Evolutionary conservation across 148 eudicot species (phyloP).

Genomic region (Silene conica): DNA sequence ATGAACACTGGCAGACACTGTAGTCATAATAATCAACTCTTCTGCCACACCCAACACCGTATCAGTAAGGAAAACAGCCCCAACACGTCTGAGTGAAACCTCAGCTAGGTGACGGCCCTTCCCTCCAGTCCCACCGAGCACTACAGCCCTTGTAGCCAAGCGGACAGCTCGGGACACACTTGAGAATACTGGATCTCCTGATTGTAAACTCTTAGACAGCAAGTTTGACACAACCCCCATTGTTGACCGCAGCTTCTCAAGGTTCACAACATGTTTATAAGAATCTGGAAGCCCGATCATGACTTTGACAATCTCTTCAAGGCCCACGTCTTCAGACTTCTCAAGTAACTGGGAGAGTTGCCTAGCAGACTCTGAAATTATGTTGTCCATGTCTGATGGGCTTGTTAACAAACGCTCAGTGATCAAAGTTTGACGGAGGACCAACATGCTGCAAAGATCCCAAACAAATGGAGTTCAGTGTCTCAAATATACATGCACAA

Average conservation of each 20-base stretch:
- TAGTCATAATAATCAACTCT: constrained; percentile 42
- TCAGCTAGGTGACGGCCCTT: constrained; percentile 42
- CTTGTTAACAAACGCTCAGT: constrained; percentile 32
- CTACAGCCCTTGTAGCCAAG: constrained; percentile 36
- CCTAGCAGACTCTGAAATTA: constrained; percentile 30
- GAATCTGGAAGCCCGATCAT: constrained; percentile 23
- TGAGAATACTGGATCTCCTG: constrained; percentile 44
- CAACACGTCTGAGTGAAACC: constrained; percentile 40
- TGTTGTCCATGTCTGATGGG: constrained; percentile 35
- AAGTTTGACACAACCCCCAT: constrained; percentile 43
- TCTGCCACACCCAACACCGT: constrained; percentile 38
- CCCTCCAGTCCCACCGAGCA: constrained; percentile 46
- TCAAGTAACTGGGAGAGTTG: constrained; percentile 37
- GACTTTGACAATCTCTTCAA: constrained; percentile 37
- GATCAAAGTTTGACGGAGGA: constrained; percentile 49
- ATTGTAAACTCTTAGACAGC: constrained; percentile 49
- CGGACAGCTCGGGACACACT: constrained; percentile 42
- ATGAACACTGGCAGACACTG: constrained; percentile 40
- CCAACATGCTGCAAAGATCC: constrained; percentile 39
- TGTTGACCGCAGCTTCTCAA: constrained; percentile 33
- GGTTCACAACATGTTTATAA: constrained; percentile 2
- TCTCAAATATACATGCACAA: not conserved
- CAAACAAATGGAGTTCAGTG: not conserved
- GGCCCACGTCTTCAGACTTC: constrained; percentile 36
- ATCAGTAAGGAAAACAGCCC: constrained; percentile 36